phyloP scores from a whole-genome alignment of 2,329 filamentous ascomycete species.

The Microcyclospora tardicrescens region DNA sequence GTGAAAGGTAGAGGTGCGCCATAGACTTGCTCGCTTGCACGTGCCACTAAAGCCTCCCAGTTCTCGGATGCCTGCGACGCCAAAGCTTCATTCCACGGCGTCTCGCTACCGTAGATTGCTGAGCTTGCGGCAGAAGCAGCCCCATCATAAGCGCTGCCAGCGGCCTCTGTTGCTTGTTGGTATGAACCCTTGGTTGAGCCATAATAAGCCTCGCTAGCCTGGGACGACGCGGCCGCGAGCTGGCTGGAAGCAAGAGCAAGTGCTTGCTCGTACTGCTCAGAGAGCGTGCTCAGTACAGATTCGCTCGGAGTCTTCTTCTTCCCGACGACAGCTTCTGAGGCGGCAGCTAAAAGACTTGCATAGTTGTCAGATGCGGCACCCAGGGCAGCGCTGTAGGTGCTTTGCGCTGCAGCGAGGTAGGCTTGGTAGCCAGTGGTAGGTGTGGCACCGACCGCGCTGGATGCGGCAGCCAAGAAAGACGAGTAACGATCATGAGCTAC shows the following conservation, averaged over 20 bases:
- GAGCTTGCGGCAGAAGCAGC: constrained; percentile 34
- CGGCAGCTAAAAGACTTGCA: constrained; percentile 12
- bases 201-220: constrained; percentile 32
- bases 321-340: constrained; percentile 11
- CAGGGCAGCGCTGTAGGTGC: constrained; percentile 22
- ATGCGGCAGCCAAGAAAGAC: constrained; percentile 60
- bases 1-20: constrained; percentile 45
- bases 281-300: constrained; percentile 17
- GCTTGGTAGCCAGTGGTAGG: constrained; percentile 52
- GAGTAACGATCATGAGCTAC: constrained; percentile 68
- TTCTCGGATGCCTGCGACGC: constrained; percentile 46
- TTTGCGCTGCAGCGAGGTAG: constrained; percentile 51
- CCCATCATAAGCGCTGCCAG: neutral
- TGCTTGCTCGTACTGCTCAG: constrained; percentile 19
- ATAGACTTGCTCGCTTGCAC: constrained; percentile 57
- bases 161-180: constrained; percentile 15
- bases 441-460: constrained; percentile 57
- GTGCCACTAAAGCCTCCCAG: constrained; percentile 51
- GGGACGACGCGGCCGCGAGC: constrained; percentile 35
- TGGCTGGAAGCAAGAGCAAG: constrained; percentile 26
- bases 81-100: constrained; percentile 40
- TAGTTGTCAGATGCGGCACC: constrained; percentile 21
- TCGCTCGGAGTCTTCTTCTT: constrained; percentile 15
- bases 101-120: constrained; percentile 34
- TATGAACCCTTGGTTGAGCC: constrained; percentile 30